Evolutionary conservation across 2,329 filamentous ascomycete genomes (phyloP).

Genomic region (Didymosphaeria variabile): DNA sequence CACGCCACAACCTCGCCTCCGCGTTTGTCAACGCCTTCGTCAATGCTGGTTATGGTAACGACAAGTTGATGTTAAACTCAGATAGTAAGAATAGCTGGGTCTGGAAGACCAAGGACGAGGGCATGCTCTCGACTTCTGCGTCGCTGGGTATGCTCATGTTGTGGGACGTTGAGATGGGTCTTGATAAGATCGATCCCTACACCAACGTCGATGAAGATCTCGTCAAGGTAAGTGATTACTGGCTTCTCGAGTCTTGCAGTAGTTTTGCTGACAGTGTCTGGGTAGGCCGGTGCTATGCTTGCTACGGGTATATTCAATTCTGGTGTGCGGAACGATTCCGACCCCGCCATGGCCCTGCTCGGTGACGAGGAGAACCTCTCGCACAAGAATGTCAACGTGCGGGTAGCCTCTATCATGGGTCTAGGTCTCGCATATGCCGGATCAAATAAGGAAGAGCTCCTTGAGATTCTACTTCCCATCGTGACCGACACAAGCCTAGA

Average conservation of each 20-base stretch:
- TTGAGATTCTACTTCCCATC: constrained; percentile 85
- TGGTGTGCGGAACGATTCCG: constrained; percentile 86
- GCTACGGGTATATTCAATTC: constrained; percentile 97
- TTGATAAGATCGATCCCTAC: constrained; percentile 95
- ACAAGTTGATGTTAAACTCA: constrained; percentile 97
- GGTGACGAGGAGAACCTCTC: constrained; percentile 82
- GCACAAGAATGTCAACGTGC: constrained; percentile 78
- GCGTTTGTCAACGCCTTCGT: constrained; percentile 97
- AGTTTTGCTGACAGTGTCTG: neutral
- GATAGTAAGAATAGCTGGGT: constrained; percentile 89
- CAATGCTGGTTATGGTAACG: constrained; percentile 92
- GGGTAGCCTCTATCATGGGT: constrained; percentile 92
- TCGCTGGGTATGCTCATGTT: constrained; percentile 90
- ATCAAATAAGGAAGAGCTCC: constrained; percentile 88
- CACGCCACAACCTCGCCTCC: constrained; percentile 92
- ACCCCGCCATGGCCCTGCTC: constrained; percentile 87
- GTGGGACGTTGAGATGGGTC: constrained; percentile 91
- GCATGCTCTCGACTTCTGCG: constrained; percentile 95
- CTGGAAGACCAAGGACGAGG: constrained; percentile 98
- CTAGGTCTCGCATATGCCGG: constrained; percentile 94
- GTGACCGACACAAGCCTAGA: constrained; percentile 84
- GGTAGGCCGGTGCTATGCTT: constrained; percentile 75
- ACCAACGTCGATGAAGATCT: constrained; percentile 84
- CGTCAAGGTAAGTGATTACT: constrained; percentile 72
- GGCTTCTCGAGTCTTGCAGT: neutral